Evolutionary conservation across 768 basidiomycete species (phyloP), one percentile per base, ranked within the genome.

Genomic region (Termitomyces heimii): DNA sequence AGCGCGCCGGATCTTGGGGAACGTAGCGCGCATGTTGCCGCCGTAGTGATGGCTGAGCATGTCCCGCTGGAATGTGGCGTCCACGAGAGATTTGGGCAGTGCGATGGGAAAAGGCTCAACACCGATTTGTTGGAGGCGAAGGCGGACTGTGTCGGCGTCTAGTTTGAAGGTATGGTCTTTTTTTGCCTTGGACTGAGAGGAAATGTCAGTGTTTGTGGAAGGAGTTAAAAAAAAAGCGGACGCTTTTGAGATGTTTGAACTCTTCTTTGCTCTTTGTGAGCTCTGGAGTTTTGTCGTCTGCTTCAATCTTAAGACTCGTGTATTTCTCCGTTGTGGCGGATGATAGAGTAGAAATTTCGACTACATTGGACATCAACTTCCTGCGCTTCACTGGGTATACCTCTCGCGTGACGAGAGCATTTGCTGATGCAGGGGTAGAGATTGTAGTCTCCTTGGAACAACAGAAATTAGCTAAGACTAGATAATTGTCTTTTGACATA

Each of bases 11-110:
- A 71, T 70, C 0, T 16, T 45, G 0, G 73, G 73, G 43, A 62
- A 66, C 1, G 68, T 70, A 4, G 59, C 62, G 51, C 71, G 70
- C 5, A 57, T 26, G 54, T 65, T 73, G 2, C 76, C 75, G 16
- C 75, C 76, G 55, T 72, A 77, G 2, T 56, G 54, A 1, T 60
- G n/a, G 2, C 68, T 66, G 52, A 76, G 65, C 49, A 74, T 68
- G 2, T 45, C 22, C 1, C 73, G 70, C 0, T 63, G 58, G 6
- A 74, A 69, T 2, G 67, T 68, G 26, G 62, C 57, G 29, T 74
- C 67, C 9, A 62, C 62, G 5, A 62, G 65, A 7, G 43, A 48
- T 28, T 62, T 66, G 14, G 65, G 54, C n/a, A 75, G 62, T 0
- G 65, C 42, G 43, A 73, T 65, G 0, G 62, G 61, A 56, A 59